Evolutionary conservation across 495 filamentous ascomycete species (phyloP).

Genomic region (Trichoderma virens): DNA sequence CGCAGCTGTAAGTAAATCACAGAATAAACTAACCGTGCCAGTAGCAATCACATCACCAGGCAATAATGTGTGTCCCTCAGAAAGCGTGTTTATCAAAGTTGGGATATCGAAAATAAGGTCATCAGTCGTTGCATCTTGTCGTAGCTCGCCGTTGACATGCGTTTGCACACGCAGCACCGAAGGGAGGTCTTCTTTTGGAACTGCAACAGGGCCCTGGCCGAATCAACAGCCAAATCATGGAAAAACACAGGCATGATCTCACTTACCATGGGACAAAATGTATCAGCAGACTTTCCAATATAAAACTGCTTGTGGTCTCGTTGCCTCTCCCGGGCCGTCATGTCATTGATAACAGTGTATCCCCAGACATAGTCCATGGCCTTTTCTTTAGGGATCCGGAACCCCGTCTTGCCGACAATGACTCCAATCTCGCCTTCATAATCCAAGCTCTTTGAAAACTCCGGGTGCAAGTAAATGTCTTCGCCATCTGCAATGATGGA

Average conservation of each 20-base stretch:
- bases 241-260: neutral
- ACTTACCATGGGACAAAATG: conserved; percentile 47
- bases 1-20: too few relatives aligned
- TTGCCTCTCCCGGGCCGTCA: conserved; percentile 49
- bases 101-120: conserved; percentile 42
- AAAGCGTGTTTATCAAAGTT: conserved; percentile 34
- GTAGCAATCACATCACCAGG: conserved; percentile 42
- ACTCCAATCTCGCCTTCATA: conserved; percentile 54
- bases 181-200: conserved; percentile 37
- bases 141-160: conserved; percentile 35
- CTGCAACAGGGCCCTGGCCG: conserved; percentile 41
- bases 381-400: conserved; percentile 34
- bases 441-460: conserved; percentile 43
- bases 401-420: conserved; percentile 45
- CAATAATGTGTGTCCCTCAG: conserved; percentile 35
- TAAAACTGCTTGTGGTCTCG: conserved; percentile 53
- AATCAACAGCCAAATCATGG: conserved; percentile 1
- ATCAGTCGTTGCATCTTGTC: conserved; percentile 34
- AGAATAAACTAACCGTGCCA: conserved; percentile 24
- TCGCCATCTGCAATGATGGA: conserved; percentile 40
- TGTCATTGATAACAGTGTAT: conserved; percentile 51
- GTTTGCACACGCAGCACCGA: conserved; percentile 33
- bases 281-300: conserved; percentile 48
- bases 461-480: conserved; percentile 33
- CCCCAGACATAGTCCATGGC: conserved; percentile 49